phyloP scores from a whole-genome alignment of 352 stramenopile species.

The Pythium catenulatum region DNA sequence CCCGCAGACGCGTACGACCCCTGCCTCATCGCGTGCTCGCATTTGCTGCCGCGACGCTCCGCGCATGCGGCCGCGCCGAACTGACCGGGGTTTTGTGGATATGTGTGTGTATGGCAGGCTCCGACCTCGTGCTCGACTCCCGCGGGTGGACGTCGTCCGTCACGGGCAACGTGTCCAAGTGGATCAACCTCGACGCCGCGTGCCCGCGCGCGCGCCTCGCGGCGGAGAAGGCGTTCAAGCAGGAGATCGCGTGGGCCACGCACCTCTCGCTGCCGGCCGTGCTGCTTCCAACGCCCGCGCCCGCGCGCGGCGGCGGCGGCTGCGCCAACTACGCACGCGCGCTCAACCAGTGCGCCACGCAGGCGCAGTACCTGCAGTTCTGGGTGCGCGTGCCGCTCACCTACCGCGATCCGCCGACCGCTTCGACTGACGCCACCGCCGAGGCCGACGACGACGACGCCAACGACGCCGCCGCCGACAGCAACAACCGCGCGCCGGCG shows the following conservation, averaged over 20 bases:
- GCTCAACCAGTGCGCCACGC: constrained; percentile 87
- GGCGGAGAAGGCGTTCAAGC: constrained; percentile 90
- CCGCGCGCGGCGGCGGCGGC: no score
- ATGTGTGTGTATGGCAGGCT: constrained; percentile 67
- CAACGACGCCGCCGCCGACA: constrained; percentile 41
- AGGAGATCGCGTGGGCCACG: constrained; percentile 97
- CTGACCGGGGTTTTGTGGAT: neutral
- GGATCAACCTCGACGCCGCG: constrained; percentile 83
- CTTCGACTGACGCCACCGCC: constrained; percentile 26
- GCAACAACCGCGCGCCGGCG: no score
- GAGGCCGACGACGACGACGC: constrained; percentile 31
- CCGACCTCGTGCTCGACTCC: constrained; percentile 91
- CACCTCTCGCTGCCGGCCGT: constrained; percentile 97
- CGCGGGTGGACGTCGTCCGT: constrained; percentile 90
- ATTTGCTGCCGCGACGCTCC: no score
- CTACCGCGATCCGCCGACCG: constrained; percentile 44
- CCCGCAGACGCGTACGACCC: constrained; percentile 75
- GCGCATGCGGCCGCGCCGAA: neutral
- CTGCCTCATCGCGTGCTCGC: no score
- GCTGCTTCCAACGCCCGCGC: constrained; percentile 91
- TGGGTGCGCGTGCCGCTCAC: constrained; percentile 93
- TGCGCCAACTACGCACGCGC: constrained; percentile 93
- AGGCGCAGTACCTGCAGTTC: constrained; percentile 91
- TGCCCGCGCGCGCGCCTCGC: constrained; percentile 67
- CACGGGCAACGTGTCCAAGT: constrained; percentile 88